A percentile compares a stretch with the other conserved stretches of the same genome.
Evolutionary conservation across 306 rosid genomes (phyloP).

Genomic region (Astragalus glycyphyllos): DNA sequence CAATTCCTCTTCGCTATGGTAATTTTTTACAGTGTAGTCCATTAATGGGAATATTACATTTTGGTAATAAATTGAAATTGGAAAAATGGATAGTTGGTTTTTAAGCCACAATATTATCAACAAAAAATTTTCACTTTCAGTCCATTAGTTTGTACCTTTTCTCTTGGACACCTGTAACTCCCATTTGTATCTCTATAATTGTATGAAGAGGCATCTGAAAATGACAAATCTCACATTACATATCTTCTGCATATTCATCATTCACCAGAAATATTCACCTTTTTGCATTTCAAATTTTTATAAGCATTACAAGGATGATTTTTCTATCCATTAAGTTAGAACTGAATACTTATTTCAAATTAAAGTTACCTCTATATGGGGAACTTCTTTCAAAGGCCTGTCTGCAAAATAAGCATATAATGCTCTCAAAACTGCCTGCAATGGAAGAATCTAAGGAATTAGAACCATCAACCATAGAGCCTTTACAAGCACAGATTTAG

Average conservation of each 20-base stretch:
- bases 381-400: constrained; percentile 92
- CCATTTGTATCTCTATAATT: constrained; percentile 98
- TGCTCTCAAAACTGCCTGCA: constrained; percentile 98
- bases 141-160: constrained; percentile 97
- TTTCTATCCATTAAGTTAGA: too few species aligned
- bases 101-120: constrained; percentile 33
- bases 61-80: constrained; percentile 46
- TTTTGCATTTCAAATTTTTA: too few species aligned
- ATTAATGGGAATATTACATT: constrained; percentile 47
- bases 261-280: not conserved
- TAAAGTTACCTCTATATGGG: constrained; percentile 86
- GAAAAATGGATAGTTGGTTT: constrained; percentile 52
- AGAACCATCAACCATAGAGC: constrained; percentile 33
- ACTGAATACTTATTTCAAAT: too few species aligned
- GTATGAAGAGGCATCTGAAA: constrained; percentile 97
- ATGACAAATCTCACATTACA: constrained; percentile 33
- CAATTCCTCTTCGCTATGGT: constrained; percentile 36
- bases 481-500: constrained; percentile 14
- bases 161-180: constrained; percentile 96
- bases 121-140: constrained; percentile 46
- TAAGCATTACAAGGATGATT: too few species aligned
- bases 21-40: constrained; percentile 40
- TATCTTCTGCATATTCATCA: constrained; percentile 13
- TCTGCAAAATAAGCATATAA: constrained; percentile 97
- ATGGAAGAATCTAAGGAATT: constrained; percentile 30